A percentile compares a stretch with the other conserved stretches of the same genome.
Conservation (phyloP, 768 basidiomycete species). For the Nidula microcarpa region DNA sequence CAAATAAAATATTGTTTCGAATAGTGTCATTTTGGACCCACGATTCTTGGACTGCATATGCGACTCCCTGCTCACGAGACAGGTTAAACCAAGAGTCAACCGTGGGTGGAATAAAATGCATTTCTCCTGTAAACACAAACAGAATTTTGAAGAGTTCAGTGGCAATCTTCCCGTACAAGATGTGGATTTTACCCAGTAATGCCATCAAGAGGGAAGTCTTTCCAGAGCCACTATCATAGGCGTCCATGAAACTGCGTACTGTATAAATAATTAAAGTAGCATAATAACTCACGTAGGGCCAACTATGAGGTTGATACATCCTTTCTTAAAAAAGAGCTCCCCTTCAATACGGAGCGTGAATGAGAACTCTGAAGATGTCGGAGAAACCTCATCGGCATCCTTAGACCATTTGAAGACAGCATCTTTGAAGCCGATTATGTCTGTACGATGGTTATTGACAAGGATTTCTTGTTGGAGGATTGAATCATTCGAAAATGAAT, state of each 20-base stretch:
- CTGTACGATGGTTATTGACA: constrained; percentile 12
- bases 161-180: neutral
- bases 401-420: constrained; percentile 57
- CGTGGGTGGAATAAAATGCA: constrained; percentile 55
- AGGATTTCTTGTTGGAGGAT: constrained; percentile 18
- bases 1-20: constrained; percentile 81
- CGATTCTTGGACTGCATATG: constrained; percentile 81
- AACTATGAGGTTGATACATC: constrained; percentile 53
- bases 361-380: constrained; percentile 41
- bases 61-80: constrained; percentile 64
- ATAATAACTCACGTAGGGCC: constrained; percentile 43
- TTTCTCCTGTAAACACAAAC: constrained; percentile 40
- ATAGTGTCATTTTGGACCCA: constrained; percentile 86
- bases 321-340: constrained; percentile 51
- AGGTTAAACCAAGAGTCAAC: constrained; percentile 66
- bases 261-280: neutral
- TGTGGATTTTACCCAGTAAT: constrained; percentile 29
- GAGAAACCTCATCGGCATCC: constrained; percentile 16
- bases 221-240: constrained; percentile 34
- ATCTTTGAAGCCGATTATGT: constrained; percentile 47
- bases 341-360: constrained; percentile 52
- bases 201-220: constrained; percentile 66
- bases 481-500: constrained; percentile 34
- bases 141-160: neutral
- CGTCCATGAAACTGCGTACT: neutral